Base-by-base conservation (phyloP, 1,284 basidiomycete genomes). In the Pseudozyma pruni region DNA sequence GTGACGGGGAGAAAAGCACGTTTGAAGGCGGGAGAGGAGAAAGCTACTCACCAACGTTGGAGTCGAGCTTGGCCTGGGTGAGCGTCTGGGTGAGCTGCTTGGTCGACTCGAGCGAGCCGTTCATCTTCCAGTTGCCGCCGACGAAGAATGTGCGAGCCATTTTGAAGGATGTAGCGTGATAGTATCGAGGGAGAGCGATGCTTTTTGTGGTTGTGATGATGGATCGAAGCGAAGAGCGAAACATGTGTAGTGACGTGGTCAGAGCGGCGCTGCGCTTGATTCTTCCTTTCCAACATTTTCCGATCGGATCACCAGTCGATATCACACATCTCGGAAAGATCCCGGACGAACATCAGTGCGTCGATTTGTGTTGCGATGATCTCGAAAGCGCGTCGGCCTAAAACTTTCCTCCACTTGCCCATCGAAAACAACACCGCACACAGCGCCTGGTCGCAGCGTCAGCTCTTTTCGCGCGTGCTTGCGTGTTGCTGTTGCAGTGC, bases 91-190 rank as follows among this genome's bases (percentile, higher is more conserved):
- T 67, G 48, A 82, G 76, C 67, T 60, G 51, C 71, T 80, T 74
- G 63, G 54, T 74, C 41, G 78, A 76, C 51, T 77, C 71, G 35
- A 82, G 34, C 32, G 80, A 78, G 62, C 80, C 80, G 76, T 82
- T 82, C 80, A 82, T 82, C 75, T 82, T 81, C 77, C 77, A 81
- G 75, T 81, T 81, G 40, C 79, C 79, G 34, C 79, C 79, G 48
- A 77, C 74, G 55, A 77, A 79, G 70, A 78, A 75, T 62, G 70
- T 75, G 46, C 69, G 76, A 47, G 75, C 55, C 75, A 76, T 79
- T 43, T 40, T 74, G 50, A 27, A 48, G 16, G 31, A 10, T 14
- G 6, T 23, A 33, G 35, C 19, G 23, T 23, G 27, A 39, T n/a
- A n/a, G n/a, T n/a, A n/a, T n/a, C n/a, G n/a, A n/a, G 23, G 38